Evolutionary conservation across 1,139 yeast species (phyloP).

Genomic region (Pichia sp.): DNA sequence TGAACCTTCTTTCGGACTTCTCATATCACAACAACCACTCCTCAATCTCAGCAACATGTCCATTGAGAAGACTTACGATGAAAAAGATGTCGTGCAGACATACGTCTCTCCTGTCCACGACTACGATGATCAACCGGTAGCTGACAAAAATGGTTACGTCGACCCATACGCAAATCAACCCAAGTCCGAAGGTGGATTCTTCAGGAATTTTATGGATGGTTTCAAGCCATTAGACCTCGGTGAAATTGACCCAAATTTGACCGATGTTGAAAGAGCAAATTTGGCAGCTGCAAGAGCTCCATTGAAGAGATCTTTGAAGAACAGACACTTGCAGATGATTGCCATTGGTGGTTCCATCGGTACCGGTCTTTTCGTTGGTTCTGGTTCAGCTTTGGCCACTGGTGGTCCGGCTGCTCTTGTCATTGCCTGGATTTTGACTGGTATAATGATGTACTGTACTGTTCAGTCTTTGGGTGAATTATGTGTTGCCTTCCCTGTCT

Average conservation of each 20-base stretch:
- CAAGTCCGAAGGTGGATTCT: slow-evolving; percentile 10
- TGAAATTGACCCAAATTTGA: slow-evolving; percentile 60
- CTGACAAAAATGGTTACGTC: slow-evolving; percentile 2
- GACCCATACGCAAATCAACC: slow-evolving; percentile 9
- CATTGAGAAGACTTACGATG: slow-evolving; percentile 18
- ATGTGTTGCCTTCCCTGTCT: slow-evolving; percentile 58
- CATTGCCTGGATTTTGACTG: slow-evolving; percentile 45
- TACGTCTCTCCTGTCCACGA: slow-evolving; percentile 20
- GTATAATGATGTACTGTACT: slow-evolving; percentile 52
- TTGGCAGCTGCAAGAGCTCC: slow-evolving; percentile 64
- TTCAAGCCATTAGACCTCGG: slow-evolving; percentile 26
- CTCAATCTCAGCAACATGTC: too few relatives aligned
- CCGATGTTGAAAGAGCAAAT: slow-evolving; percentile 65
- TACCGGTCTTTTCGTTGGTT: slow-evolving; percentile 55
- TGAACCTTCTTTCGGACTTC: too few relatives aligned
- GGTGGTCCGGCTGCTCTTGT: slow-evolving; percentile 69
- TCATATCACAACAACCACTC: too few relatives aligned
- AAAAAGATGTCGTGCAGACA: slow-evolving; percentile 19
- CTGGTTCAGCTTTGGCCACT: slow-evolving; percentile 52
- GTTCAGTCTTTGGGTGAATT: slow-evolving; percentile 66
- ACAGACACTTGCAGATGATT: slow-evolving; percentile 70
- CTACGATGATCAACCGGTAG: neutral
- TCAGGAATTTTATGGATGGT: slow-evolving; percentile 22
- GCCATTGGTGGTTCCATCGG: slow-evolving; percentile 89
- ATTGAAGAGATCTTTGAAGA: slow-evolving; percentile 53